Evolutionary conservation across 108 stramenopile species (phyloP).

Genomic region (Cyclostephanos tholiformis): DNA sequence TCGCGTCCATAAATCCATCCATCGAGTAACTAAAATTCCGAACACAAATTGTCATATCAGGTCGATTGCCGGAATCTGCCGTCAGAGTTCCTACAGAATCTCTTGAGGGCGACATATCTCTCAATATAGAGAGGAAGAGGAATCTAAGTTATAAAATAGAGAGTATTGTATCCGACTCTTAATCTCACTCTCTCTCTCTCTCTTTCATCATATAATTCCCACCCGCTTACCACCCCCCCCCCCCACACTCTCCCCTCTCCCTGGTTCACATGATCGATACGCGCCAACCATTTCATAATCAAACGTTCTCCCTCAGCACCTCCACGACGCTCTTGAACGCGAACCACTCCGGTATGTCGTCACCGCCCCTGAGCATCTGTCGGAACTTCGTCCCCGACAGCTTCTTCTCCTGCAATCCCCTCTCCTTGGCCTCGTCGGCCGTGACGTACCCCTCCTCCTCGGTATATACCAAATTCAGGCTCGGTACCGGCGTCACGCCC

Average conservation of each 20-base stretch:
- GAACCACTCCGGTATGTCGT: slow-evolving; percentile 99
- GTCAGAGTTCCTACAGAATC: no score
- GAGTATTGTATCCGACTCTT: no score
- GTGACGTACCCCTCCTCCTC: slow-evolving; percentile 98
- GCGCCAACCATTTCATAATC: neutral
- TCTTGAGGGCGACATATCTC: no score
- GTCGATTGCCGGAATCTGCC: no score
- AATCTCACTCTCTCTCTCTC: no score
- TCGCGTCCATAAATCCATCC: no score
- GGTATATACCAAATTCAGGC: slow-evolving; percentile 97
- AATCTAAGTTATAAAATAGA: no score
- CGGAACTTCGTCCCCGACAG: slow-evolving; percentile 99
- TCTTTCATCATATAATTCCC: no score
- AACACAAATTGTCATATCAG: no score
- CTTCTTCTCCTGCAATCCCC: slow-evolving; percentile 85
- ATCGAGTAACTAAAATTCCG: no score
- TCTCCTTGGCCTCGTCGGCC: slow-evolving; percentile 94
- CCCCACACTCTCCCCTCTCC: neutral
- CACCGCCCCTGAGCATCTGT: slow-evolving; percentile 97
- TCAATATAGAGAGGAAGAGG: no score
- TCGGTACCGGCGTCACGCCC: slow-evolving; percentile 93
- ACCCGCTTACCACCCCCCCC: neutral
- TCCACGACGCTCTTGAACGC: slow-evolving; percentile 97
- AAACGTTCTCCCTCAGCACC: slow-evolving; percentile 87
- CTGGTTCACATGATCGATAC: neutral